These are phyloP conservation scores for Moesziomyces globuligerus DNA, from an alignment of 1,284 basidiomycete species.

Conservation along the genomic window DNA sequence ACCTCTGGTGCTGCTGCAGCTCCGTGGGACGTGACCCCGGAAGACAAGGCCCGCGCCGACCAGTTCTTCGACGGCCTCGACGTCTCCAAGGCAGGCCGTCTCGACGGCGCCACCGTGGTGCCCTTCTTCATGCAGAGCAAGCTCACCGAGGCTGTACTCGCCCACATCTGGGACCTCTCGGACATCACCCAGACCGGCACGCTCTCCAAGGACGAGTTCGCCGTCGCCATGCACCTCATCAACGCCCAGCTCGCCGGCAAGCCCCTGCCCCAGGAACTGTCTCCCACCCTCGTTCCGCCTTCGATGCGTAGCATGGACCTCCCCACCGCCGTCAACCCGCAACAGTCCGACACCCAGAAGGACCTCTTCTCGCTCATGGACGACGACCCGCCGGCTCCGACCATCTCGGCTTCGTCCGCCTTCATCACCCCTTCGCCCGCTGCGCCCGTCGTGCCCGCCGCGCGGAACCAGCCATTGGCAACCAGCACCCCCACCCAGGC, in stretches of 20 bases:
- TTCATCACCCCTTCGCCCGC: slow-evolving; percentile 50
- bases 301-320: slow-evolving; percentile 72
- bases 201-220: slow-evolving; percentile 91
- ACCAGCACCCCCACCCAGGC: slow-evolving; percentile 11
- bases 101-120: slow-evolving; percentile 93
- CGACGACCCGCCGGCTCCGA: slow-evolving; percentile 71
- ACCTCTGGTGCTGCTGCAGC: slow-evolving; percentile 7
- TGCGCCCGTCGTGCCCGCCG: slow-evolving; percentile 27
- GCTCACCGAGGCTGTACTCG: slow-evolving; percentile 82
- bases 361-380: slow-evolving; percentile 72
- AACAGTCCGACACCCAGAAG: slow-evolving; percentile 64
- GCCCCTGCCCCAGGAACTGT: slow-evolving; percentile 77
- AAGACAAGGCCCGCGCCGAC: slow-evolving; percentile 84
- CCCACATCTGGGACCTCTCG: slow-evolving; percentile 93
- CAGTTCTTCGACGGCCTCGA: slow-evolving; percentile 86
- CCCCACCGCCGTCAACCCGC: slow-evolving; percentile 59
- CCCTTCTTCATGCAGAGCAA: slow-evolving; percentile 95
- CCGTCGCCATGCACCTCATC: slow-evolving; percentile 95
- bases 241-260: slow-evolving; percentile 86
- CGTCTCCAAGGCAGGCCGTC: slow-evolving; percentile 77
- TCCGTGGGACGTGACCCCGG: slow-evolving; percentile 85
- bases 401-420: slow-evolving; percentile 57
- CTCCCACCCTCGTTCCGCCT: slow-evolving; percentile 82
- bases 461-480: slow-evolving; percentile 24
- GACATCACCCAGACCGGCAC: slow-evolving; percentile 89